Evolutionary conservation across 2,329 filamentous ascomycete genomes (phyloP).

Genomic region (Macrophomina tecta): DNA sequence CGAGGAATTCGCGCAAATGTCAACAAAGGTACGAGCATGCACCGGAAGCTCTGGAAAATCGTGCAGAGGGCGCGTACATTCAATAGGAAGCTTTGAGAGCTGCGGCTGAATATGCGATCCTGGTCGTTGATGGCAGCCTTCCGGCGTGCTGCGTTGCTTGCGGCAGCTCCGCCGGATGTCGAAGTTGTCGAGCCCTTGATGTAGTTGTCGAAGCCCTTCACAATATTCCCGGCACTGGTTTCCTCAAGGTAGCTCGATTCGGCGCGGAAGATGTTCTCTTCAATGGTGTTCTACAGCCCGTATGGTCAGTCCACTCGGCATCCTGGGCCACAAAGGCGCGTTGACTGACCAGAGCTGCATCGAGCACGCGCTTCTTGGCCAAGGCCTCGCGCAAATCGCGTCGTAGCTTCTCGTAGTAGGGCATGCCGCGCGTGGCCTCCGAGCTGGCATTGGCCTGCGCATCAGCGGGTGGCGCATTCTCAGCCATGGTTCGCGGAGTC

Average conservation of each 20-base stretch:
- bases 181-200: slow-evolving; percentile 76
- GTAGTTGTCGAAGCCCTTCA: slow-evolving; percentile 97
- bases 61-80: slow-evolving; percentile 37
- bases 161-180: slow-evolving; percentile 56
- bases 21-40: not conserved
- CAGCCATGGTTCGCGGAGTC: slow-evolving; percentile 49
- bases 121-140: slow-evolving; percentile 67
- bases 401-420: slow-evolving; percentile 76
- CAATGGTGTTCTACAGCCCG: slow-evolving; percentile 54
- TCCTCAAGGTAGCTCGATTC: slow-evolving; percentile 91
- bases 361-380: slow-evolving; percentile 68
- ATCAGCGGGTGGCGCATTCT: slow-evolving; percentile 52
- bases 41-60: not conserved
- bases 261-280: slow-evolving; percentile 83
- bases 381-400: slow-evolving; percentile 71
- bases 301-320: not conserved
- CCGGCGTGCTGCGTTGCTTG: slow-evolving; percentile 60
- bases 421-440: slow-evolving; percentile 58
- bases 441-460: slow-evolving; percentile 41
- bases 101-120: slow-evolving; percentile 71
- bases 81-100: slow-evolving; percentile 45
- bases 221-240: slow-evolving; percentile 85
- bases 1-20: not conserved
- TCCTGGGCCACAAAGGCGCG: not conserved
- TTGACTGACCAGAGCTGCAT: slow-evolving; percentile 62